Evolutionary conservation across 2,329 filamentous ascomycete genomes (phyloP), one percentile per base, ranked within the genome.

Genomic region (Diplodia mutila): DNA sequence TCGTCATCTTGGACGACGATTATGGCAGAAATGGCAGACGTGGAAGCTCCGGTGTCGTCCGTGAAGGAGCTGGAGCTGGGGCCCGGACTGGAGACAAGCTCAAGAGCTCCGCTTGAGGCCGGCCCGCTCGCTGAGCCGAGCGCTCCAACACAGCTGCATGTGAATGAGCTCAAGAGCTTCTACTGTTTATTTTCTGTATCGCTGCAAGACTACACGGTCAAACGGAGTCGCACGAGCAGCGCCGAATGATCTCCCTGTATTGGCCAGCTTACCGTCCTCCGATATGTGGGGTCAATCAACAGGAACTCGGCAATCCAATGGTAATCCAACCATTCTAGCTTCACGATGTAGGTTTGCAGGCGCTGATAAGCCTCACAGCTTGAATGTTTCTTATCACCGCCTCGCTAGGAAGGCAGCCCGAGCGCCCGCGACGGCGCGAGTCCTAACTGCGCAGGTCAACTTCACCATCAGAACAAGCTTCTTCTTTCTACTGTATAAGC

Each of bases 31-130:
- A 12, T 4, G n/a, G 42, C n/a, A 46, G n/a, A 21, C 9, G 42
- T 46, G 39, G 16, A 42, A 42, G 39, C 39, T 46, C 6, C 8
- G 42, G 42, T 21, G 42, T 21, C 16, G 42, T 46, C 42, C 6
- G 39, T 46, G 42, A 52, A 21, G 32, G 37, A 61, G 57, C 57
- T 49, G 57, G 37, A 46, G 54, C 54, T 57, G 54, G 54, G 34
- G 34, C 34, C 21, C 25, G 18, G 6, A n/a, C 25, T 25, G 11
- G 21, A 52, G 25, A 52, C 39, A 59, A 59, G 34, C 54, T 59
- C 54, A 32, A 32, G 21, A 59, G 21, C 54, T 59, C 54, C 54
- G 25, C 57, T 29, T 23, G 42, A 18, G 16, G 2, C 18, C 25
- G 59, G 59, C 21, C 49, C 59, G 25, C 18, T 12, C 32, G 16